These are phyloP conservation scores for Kappamyces sp. DNA, from an alignment of 192 early-diverging fungal genomes.

Conservation along the genomic window DNA sequence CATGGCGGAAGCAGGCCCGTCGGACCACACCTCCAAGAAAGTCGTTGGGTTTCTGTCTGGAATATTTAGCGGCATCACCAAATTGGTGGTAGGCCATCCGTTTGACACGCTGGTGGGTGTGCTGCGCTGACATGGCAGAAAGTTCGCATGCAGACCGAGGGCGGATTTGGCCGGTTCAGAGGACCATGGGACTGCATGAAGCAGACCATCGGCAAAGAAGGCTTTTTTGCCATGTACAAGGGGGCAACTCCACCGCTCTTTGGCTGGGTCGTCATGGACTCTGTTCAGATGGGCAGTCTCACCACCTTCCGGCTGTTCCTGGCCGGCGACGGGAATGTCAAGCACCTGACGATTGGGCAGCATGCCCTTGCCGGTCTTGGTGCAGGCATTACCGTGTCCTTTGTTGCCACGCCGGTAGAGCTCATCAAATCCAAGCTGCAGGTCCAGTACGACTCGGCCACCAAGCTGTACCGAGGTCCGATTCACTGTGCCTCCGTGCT, in stretches of 20 bases:
- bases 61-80: slow-evolving; percentile 30
- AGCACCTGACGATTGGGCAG: slow-evolving; percentile 55
- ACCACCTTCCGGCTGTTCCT: slow-evolving; percentile 73
- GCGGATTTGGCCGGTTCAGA: slow-evolving; percentile 36
- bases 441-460: slow-evolving; percentile 65
- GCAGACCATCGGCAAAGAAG: slow-evolving; percentile 75
- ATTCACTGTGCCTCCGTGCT: slow-evolving; percentile 76
- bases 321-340: slow-evolving; percentile 18
- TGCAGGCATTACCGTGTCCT: slow-evolving; percentile 76
- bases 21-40: too few relatives aligned
- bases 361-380: slow-evolving; percentile 83
- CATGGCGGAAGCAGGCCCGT: too few relatives aligned
- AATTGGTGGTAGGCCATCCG: slow-evolving; percentile 39
- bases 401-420: slow-evolving; percentile 88
- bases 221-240: slow-evolving; percentile 72
- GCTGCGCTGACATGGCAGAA: background rate
- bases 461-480: slow-evolving; percentile 74
- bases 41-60: slow-evolving; percentile 21
- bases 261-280: slow-evolving; percentile 79
- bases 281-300: slow-evolving; percentile 69
- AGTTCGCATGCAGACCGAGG: slow-evolving; percentile 44
- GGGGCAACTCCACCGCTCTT: slow-evolving; percentile 74
- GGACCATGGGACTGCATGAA: slow-evolving; percentile 73
- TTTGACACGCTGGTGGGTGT: slow-evolving; percentile 20
- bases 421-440: slow-evolving; percentile 91